Evolutionary conservation across 2,329 filamentous ascomycete genomes (phyloP), one percentile per base, ranked within the genome.

Genomic region (Oidium heveae): DNA sequence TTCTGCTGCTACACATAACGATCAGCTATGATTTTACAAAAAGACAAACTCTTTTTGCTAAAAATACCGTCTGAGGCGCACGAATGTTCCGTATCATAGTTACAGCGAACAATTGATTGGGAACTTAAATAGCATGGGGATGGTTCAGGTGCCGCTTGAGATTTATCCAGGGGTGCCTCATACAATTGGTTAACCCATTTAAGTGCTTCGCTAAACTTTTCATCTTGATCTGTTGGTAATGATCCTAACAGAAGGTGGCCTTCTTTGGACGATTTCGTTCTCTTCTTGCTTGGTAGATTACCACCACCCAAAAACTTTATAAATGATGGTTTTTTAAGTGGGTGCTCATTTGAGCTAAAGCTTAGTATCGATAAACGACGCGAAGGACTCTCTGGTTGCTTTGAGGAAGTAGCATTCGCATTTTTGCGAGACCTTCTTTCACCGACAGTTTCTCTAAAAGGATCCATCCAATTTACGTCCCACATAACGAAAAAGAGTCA

Each of bases 401-500:
- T 50, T 10, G 46, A 33, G 32, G 24, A 33, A 32, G 46, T 8
- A 50, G 24, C 13, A 18, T 50, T 53, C 24, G 37, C 51, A 34
- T 56, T 47, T 52, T 39, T 59, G 28, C 63, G 60, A 52, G 24
- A 54, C 49, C 62, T 64, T 7, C 61, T 60, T 55, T 65, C 62
- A 13, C 59, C 63, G 41, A 65, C 60, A 20, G 63, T 65, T 50
- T 65, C 63, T 55, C 61, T 56, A 33, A 56, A 52, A 22, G 63
- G 61, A 54, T 65, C 63, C 8, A 58, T 59, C 62, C 63, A 65
- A 43, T 62, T 60, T 50, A 63, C 61, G 54, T 65, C 63, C 55
- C 65, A 65, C 64, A 65, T 65, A n/a, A 20, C 56, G 54, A 57
- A 37, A 24, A 16, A 18, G 5, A 44, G 4, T 18, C 16, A 22